Evolutionary conservation across 176 grass and related monocot species (phyloP), one percentile per base, ranked within the genome.

Genomic region (Oryza brachyantha): DNA sequence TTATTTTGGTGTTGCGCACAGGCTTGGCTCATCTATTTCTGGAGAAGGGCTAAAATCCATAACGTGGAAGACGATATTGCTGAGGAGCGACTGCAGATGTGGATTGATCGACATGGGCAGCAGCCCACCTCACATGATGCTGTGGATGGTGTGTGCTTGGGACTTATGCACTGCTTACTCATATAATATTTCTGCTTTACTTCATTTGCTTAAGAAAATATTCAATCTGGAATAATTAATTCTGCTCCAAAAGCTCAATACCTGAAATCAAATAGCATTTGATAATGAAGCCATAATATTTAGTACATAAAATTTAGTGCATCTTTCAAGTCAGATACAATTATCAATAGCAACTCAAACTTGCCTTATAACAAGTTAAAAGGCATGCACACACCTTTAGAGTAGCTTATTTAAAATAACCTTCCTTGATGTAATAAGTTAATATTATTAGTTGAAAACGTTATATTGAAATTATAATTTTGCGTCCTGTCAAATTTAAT

Each of bases 11-110:
- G 9, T 46, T 38, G 55, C 8, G 25, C 71, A 99, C 71, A 99
- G 96, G 83, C 92, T 43, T 99, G 96, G 96, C 85, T 95, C 16
- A 78, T 81, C 29, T 99, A 95, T 69, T 99, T 93, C 65, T 99
- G 96, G 96, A 88, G 73, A 89, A 93, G 92, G 83, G 92, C 96
- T 83, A 89, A 87, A 85, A 60, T 35, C 37, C 83, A 99, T 70
- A 82, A 76, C 63, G 74, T 95, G 39, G 96, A 99, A 80, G 79
- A 94, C 64, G 96, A 95, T 83, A 99, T 99, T 36, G 87, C 96
- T 1, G 92, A 99, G 41, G 96, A 99, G 55, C 72, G 85, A 34
- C 77, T 93, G 61, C 88, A 92, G 63, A 87, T 89, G 79, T 99
- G 96, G 92, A 89, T 89, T 17, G 80, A 89, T 68, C 70, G 88